A percentile compares a stretch with the other conserved stretches of the same genome.
Evolutionary conservation across 768 basidiomycete genomes (phyloP).

Genomic region (Rhizopogon salebrosus): DNA sequence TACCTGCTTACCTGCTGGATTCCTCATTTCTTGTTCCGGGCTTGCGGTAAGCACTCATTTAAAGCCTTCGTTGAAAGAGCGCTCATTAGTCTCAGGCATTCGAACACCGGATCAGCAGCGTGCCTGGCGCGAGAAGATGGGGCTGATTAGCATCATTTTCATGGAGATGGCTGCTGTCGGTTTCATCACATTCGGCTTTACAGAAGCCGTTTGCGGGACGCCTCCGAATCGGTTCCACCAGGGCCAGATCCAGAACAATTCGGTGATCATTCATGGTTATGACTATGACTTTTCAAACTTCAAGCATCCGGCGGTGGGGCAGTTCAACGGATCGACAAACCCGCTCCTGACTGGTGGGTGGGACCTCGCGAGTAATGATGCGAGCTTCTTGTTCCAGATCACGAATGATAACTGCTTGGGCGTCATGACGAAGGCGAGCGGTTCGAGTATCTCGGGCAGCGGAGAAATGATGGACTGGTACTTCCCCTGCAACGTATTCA

Average conservation of each 20-base stretch:
- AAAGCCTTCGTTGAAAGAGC: neutral
- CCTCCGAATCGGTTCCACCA: conserved; percentile 81
- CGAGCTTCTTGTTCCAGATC: conserved; percentile 92
- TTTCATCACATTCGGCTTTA: conserved; percentile 98
- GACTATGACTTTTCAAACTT: conserved; percentile 90
- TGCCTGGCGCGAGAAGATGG: conserved; percentile 99
- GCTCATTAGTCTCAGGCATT: conserved; percentile 52
- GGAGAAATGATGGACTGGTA: conserved; percentile 81
- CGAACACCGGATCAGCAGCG: conserved; percentile 88
- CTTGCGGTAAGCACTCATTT: conserved; percentile 58
- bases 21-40: conserved; percentile 69
- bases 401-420: conserved; percentile 79
- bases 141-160: conserved; percentile 75
- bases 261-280: conserved; percentile 91
- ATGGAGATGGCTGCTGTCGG: conserved; percentile 90
- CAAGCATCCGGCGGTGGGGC: conserved; percentile 66
- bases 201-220: conserved; percentile 85
- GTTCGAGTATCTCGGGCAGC: conserved; percentile 64
- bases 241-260: conserved; percentile 68
- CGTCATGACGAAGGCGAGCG: conserved; percentile 65
- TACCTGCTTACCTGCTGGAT: conserved; percentile 77
- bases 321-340: conserved; percentile 78
- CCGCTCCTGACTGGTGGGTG: conserved; percentile 77
- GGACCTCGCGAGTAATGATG: conserved; percentile 82
- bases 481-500: conserved; percentile 92